Evolutionary conservation across 768 basidiomycete species (phyloP).

Genomic region (Tylopilus vinaceipallidus): DNA sequence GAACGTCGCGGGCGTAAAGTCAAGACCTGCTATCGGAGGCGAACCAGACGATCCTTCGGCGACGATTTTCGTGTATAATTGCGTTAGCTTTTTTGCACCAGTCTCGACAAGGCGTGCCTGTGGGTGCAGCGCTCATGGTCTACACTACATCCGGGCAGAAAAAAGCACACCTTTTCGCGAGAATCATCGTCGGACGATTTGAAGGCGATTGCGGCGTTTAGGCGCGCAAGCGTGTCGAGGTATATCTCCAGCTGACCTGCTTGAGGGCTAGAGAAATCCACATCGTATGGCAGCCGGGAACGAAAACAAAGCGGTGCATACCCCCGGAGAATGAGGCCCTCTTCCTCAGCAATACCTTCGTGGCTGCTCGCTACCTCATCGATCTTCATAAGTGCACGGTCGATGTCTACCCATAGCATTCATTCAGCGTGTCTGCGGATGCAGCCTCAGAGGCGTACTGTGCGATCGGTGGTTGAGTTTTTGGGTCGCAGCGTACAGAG

Average conservation of each 20-base stretch:
- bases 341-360: conserved; percentile 74
- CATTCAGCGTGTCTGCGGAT: background rate
- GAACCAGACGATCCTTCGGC: conserved; percentile 80
- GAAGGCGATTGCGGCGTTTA: conserved; percentile 80
- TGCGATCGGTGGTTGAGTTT: conserved; percentile 66
- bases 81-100: conserved; percentile 77
- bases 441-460: conserved; percentile 47
- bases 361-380: conserved; percentile 75
- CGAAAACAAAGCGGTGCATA: conserved; percentile 26
- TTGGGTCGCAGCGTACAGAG: conserved; percentile 78
- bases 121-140: background rate
- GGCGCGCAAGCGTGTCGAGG: conserved; percentile 68
- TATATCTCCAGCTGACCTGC: conserved; percentile 62
- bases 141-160: background rate
- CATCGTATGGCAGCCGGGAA: background rate
- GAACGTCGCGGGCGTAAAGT: conserved; percentile 54
- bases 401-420: conserved; percentile 57
- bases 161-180: conserved; percentile 48
- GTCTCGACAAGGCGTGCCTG: conserved; percentile 78
- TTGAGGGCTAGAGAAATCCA: conserved; percentile 54
- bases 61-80: conserved; percentile 84
- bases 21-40: conserved; percentile 59
- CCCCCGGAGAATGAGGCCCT: conserved; percentile 78
- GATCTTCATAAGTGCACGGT: conserved; percentile 73
- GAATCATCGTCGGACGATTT: conserved; percentile 57